These are phyloP conservation scores for Hemileccinum impolitum DNA, from an alignment of 768 basidiomycete species.

Conservation along the genomic window DNA sequence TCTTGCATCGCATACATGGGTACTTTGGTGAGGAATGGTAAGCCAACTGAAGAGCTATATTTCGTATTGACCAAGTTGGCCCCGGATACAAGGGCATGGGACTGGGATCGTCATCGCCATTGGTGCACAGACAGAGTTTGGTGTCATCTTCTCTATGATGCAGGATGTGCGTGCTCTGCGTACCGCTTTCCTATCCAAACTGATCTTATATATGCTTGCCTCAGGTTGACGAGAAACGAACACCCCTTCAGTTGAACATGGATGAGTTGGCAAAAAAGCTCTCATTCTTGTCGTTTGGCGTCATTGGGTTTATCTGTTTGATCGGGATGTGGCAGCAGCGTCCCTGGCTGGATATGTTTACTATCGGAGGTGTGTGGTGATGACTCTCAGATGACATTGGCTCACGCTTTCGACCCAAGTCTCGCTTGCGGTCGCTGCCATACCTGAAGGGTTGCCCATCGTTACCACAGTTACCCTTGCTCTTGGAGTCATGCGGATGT, in stretches of 20 bases:
- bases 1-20: constrained; percentile 94
- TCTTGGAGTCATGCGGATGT: constrained; percentile 90
- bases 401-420: constrained; percentile 46
- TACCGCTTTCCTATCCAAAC: background rate
- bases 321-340: constrained; percentile 84
- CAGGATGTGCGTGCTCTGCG: constrained; percentile 63
- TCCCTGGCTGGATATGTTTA: constrained; percentile 97
- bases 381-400: background rate
- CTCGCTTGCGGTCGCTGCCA: constrained; percentile 96
- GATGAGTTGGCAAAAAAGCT: constrained; percentile 94
- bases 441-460: constrained; percentile 94
- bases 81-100: constrained; percentile 58
- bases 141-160: constrained; percentile 97
- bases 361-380: constrained; percentile 78
- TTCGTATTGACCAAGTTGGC: constrained; percentile 3
- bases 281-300: constrained; percentile 85
- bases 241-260: constrained; percentile 91
- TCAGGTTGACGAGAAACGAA: constrained; percentile 81
- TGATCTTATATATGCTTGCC: background rate
- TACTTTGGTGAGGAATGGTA: constrained; percentile 87
- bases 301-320: constrained; percentile 91
- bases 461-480: constrained; percentile 97
- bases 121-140: constrained; percentile 88
- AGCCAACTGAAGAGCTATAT: constrained; percentile 7
- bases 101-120: constrained; percentile 84